These are phyloP conservation scores for Medakamo hakoo DNA, from an alignment of 139 green algal genomes.

Conservation along the genomic window DNA sequence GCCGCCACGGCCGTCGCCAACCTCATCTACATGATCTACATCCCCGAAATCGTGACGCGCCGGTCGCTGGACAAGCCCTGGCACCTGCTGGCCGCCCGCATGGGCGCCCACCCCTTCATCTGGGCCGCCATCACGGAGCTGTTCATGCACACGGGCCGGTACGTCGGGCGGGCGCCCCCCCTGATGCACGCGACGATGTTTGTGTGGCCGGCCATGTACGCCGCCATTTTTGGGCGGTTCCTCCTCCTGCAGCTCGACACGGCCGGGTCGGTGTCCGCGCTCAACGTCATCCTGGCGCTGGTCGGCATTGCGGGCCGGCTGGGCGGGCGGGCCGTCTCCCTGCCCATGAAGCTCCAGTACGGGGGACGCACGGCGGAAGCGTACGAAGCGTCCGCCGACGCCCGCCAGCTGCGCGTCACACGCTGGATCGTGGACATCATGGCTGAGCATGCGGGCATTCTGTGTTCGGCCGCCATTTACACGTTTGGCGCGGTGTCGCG, in stretches of 20 bases:
- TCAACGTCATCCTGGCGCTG: background rate
- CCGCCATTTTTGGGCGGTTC: background rate
- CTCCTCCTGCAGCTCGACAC: background rate
- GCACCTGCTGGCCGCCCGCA: background rate
- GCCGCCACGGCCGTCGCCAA: background rate
- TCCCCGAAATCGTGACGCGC: background rate
- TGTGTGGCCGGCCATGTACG: background rate
- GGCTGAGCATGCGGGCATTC: background rate
- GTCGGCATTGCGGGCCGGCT: background rate
- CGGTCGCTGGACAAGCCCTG: background rate
- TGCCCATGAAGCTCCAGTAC: background rate
- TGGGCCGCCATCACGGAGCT: background rate
- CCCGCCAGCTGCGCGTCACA: background rate
- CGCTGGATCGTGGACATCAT: background rate
- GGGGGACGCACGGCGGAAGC: background rate
- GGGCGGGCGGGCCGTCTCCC: no score
- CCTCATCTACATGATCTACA: background rate
- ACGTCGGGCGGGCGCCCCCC: background rate
- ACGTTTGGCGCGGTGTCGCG: background rate
- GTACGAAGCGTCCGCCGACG: background rate
- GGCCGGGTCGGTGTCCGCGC: background rate
- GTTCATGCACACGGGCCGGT: background rate
- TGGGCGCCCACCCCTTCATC: background rate
- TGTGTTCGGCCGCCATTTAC: background rate
- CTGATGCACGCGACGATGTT: background rate